These are phyloP conservation scores for Wickerhamiella musiphila DNA, from an alignment of 805 yeast genomes.

Conservation along the genomic window DNA sequence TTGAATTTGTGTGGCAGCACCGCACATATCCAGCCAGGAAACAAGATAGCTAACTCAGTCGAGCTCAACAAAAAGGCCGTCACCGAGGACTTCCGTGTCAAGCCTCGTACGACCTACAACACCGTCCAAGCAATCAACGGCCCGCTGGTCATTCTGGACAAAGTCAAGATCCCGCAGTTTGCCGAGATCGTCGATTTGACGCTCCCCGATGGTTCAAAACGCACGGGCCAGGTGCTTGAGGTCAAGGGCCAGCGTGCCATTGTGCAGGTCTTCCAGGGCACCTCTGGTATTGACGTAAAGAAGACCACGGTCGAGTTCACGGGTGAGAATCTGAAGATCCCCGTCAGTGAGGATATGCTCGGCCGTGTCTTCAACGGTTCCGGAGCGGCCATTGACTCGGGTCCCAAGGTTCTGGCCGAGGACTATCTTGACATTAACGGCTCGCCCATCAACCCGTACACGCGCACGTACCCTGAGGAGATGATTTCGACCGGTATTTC, in stretches of 20 bases:
- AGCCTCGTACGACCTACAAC: conserved; percentile 84
- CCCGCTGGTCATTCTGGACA: conserved; percentile 81
- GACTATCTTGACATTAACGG: conserved; percentile 97
- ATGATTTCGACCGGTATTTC: conserved; percentile 99
- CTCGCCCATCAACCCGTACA: conserved; percentile 94
- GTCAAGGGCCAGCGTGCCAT: conserved; percentile 94
- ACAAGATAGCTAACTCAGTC: conserved; percentile 18
- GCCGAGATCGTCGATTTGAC: conserved; percentile 95
- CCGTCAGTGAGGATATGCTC: conserved; percentile 91
- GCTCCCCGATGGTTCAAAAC: conserved; percentile 80
- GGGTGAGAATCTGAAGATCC: conserved; percentile 79
- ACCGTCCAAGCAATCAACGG: conserved; percentile 98
- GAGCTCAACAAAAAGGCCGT: conserved; percentile 86
- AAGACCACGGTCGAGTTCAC: conserved; percentile 96
- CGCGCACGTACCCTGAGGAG: conserved; percentile 98
- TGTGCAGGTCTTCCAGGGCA: conserved; percentile 98
- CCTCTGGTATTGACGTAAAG: conserved; percentile 96
- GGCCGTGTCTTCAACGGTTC: conserved; percentile 99
- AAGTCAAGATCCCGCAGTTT: conserved; percentile 75
- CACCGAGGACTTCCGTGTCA: conserved; percentile 75
- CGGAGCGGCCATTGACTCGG: conserved; percentile 95
- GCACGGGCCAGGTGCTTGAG: conserved; percentile 97
- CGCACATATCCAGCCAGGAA: not conserved
- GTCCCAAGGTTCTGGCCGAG: conserved; percentile 96
- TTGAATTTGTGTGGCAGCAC: not conserved